Evolutionary conservation across 2,329 filamentous ascomycete genomes (phyloP), one percentile per base, ranked within the genome.

Genomic region (Hypoxylon sp.): DNA sequence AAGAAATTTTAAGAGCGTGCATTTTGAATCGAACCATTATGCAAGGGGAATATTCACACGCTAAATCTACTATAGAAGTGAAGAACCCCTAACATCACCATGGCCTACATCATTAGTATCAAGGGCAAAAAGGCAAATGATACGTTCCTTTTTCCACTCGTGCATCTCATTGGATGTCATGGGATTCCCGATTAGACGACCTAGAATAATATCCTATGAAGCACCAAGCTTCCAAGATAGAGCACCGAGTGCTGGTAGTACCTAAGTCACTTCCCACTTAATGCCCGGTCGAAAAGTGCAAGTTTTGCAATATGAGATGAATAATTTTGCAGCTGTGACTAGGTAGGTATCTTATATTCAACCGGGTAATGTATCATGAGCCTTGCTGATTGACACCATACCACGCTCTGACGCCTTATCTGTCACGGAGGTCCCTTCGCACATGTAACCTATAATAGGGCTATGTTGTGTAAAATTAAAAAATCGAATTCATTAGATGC

Each of bases 401-500:
- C n/a, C n/a, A n/a, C n/a, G n/a, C n/a, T n/a, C n/a, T n/a, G n/a
- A n/a, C n/a, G n/a, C n/a, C n/a, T n/a, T n/a, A n/a, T n/a, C n/a
- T n/a, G n/a, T n/a, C n/a, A n/a, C 20, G 2, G 26, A 46, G 23
- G 17, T 29, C 23, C 25, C 12, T 20, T 29, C 6, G 17, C 30
- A 34, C 26, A 30, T 41, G 35, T 27, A n/a, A 35, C 20, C 20
- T 15, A 16, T 15, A n/a, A 13, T 42, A 44, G 19, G 41, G 40
- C 40, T 46, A 31, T 44, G 19, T 13, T 20, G 15, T 13, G 13
- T 15, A 8, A 44, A 40, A 27, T 30, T 21, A 25, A 8, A 31
- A 34, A 7, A 12, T 9, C 17, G n/a, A n/a, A 13, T 29, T 30
- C n/a, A 48, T 52, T 55, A 29, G 47, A 6, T 29, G 21, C 12